Percentiles rank a stretch among this genome's conserved stretches.
phyloP scores from a whole-genome alignment of 805 yeast species.

The Clavispora asparagi region DNA sequence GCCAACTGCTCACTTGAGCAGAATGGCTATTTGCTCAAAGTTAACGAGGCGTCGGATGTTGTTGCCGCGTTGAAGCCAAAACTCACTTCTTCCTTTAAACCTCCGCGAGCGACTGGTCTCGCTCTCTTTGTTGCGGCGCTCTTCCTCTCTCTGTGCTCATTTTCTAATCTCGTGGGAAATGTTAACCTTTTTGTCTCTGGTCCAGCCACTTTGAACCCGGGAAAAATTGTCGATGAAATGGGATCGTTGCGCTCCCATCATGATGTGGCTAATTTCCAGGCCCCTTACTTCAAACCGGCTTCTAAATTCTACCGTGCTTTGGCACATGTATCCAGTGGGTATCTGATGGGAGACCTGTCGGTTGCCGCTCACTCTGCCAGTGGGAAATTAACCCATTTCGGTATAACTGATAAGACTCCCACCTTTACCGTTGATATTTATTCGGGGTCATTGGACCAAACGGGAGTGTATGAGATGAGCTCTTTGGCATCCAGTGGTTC shows the following conservation, averaged over 20 bases:
- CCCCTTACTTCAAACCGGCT: slow-evolving; percentile 21
- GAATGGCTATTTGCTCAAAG: background rate
- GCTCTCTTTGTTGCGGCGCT: slow-evolving; percentile 24
- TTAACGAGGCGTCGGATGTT: background rate
- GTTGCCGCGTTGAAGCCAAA: slow-evolving; percentile 18
- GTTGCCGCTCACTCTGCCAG: slow-evolving; percentile 10
- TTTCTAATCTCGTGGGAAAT: slow-evolving; percentile 21
- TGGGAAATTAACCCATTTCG: slow-evolving; percentile 20
- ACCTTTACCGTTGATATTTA: slow-evolving; percentile 28
- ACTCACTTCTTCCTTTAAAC: slow-evolving; percentile 23
- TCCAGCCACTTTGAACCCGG: slow-evolving; percentile 36
- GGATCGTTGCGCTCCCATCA: slow-evolving; percentile 29
- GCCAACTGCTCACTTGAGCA: background rate
- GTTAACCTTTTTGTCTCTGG: slow-evolving; percentile 30
- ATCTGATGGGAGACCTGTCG: slow-evolving; percentile 15
- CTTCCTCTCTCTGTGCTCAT: slow-evolving; percentile 17
- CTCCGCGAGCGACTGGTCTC: slow-evolving; percentile 31
- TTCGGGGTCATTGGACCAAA: slow-evolving; percentile 37
- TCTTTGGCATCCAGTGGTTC: slow-evolving; percentile 25
- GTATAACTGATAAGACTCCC: slow-evolving; percentile 12
- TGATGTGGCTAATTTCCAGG: slow-evolving; percentile 26
- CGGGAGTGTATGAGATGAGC: slow-evolving; percentile 40
- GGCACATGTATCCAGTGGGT: slow-evolving; percentile 26
- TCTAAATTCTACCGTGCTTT: slow-evolving; percentile 26
- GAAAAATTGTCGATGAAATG: slow-evolving; percentile 21